These are phyloP conservation scores for Lathyrus sativus DNA, from an alignment of 306 rosid species.

Conservation along the genomic window DNA sequence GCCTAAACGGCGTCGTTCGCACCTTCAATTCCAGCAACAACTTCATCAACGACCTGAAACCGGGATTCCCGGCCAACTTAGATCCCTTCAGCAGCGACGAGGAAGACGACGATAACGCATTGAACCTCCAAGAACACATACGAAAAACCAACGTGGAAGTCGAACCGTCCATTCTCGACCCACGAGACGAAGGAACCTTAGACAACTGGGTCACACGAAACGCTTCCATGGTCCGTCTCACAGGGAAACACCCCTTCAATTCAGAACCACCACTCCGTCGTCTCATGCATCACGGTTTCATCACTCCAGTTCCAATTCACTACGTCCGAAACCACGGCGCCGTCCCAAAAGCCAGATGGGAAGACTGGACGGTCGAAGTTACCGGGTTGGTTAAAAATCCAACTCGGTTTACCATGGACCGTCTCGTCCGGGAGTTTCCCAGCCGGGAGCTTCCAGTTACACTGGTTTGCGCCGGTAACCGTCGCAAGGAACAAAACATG, in stretches of 20 bases:
- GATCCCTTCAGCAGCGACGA: slow-evolving; percentile 55
- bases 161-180: slow-evolving; percentile 57
- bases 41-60: slow-evolving; percentile 40
- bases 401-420: slow-evolving; percentile 57
- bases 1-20: slow-evolving; percentile 50
- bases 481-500: slow-evolving; percentile 85
- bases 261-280: slow-evolving; percentile 63
- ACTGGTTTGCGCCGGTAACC: slow-evolving; percentile 79
- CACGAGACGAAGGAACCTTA: slow-evolving; percentile 60
- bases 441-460: slow-evolving; percentile 63
- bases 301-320: slow-evolving; percentile 80
- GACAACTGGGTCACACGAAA: slow-evolving; percentile 74
- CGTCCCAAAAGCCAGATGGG: slow-evolving; percentile 64
- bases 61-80: slow-evolving; percentile 13
- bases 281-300: slow-evolving; percentile 84
- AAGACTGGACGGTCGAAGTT: slow-evolving; percentile 65
- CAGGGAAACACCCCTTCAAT: slow-evolving; percentile 86
- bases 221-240: slow-evolving; percentile 68
- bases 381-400: slow-evolving; percentile 68
- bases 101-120: slow-evolving; percentile 38
- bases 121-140: slow-evolving; percentile 33
- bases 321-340: slow-evolving; percentile 81
- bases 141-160: slow-evolving; percentile 46
- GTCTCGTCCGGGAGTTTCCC: slow-evolving; percentile 54
- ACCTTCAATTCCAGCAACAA: slow-evolving; percentile 29